A percentile compares a stretch with the other conserved stretches of the same genome.
phyloP scores from a whole-genome alignment of 345 rosid species.

The Citrus unshiu region DNA sequence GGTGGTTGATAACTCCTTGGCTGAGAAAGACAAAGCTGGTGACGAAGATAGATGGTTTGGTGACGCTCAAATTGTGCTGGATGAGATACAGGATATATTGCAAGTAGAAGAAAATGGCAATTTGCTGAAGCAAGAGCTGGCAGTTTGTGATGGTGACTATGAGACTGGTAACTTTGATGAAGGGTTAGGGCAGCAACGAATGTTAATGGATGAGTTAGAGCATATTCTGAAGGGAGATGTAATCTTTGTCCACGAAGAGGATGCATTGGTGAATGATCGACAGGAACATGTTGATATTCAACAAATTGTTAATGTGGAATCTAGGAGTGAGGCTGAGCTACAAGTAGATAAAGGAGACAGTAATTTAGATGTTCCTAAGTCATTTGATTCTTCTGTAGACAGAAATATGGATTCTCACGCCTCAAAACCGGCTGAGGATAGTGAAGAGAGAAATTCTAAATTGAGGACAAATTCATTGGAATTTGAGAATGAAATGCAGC shows the following conservation, averaged over 20 bases:
- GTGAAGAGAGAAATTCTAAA: constrained; percentile 6
- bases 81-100: constrained; percentile 32
- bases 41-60: constrained; percentile 17
- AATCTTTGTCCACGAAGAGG: constrained; percentile 25
- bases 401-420: constrained; percentile 16
- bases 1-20: constrained; percentile 5
- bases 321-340: constrained; percentile 9
- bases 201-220: constrained; percentile 49
- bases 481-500: constrained; percentile 22
- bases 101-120: constrained; percentile 23
- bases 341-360: constrained; percentile 19
- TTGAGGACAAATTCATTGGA: constrained; percentile 3
- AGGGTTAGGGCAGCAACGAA: constrained; percentile 23
- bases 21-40: constrained; percentile 9
- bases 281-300: constrained; percentile 24
- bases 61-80: constrained; percentile 18
- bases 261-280: constrained; percentile 13
- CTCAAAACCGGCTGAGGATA: constrained; percentile 19
- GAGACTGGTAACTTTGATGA: constrained; percentile 30
- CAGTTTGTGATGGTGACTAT: constrained; percentile 16
- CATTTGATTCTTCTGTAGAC: constrained; percentile 8
- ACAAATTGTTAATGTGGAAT: constrained; percentile 17
- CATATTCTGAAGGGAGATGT: constrained; percentile 34
- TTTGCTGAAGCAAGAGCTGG: constrained; percentile 11
- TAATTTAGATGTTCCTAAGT: constrained; percentile 15